Conservation (phyloP, 768 basidiomycete genomes). For the Amanita pallidorosea region DNA sequence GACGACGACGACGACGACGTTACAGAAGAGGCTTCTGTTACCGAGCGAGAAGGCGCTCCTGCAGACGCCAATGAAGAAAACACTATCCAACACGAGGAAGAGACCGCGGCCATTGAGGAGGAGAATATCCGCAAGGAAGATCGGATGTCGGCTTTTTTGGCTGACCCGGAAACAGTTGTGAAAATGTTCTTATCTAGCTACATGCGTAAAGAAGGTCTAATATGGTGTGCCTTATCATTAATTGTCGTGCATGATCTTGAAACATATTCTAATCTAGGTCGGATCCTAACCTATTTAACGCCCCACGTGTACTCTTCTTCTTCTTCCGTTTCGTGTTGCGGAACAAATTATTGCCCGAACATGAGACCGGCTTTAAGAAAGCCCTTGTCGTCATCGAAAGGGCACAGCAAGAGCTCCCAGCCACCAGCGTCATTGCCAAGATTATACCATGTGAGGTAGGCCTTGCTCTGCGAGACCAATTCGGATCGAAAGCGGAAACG, state of each 20-base stretch:
- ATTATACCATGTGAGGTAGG: constrained; percentile 7
- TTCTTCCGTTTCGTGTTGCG: constrained; percentile 35
- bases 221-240: constrained; percentile 33
- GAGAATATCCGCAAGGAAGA: constrained; percentile 30
- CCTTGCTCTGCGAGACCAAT: constrained; percentile 5
- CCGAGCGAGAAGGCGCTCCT: not conserved
- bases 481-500: constrained; percentile 7
- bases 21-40: not conserved
- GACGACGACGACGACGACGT: not conserved
- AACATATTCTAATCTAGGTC: constrained; percentile 19
- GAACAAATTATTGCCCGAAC: constrained; percentile 27
- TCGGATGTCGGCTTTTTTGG: constrained; percentile 41
- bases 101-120: constrained; percentile 23
- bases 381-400: constrained; percentile 5
- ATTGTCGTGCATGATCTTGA: not conserved
- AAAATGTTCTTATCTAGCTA: constrained; percentile 64
- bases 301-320: constrained; percentile 33
- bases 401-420: constrained; percentile 6
- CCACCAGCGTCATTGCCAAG: constrained; percentile 7
- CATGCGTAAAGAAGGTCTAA: constrained; percentile 55
- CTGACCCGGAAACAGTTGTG: constrained; percentile 46
- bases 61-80: not conserved
- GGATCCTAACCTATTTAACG: constrained; percentile 26
- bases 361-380: constrained; percentile 1
- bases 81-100: constrained; percentile 18